Conservation (phyloP, 2,329 filamentous ascomycete species). For the Blastomyces percursus region DNA sequence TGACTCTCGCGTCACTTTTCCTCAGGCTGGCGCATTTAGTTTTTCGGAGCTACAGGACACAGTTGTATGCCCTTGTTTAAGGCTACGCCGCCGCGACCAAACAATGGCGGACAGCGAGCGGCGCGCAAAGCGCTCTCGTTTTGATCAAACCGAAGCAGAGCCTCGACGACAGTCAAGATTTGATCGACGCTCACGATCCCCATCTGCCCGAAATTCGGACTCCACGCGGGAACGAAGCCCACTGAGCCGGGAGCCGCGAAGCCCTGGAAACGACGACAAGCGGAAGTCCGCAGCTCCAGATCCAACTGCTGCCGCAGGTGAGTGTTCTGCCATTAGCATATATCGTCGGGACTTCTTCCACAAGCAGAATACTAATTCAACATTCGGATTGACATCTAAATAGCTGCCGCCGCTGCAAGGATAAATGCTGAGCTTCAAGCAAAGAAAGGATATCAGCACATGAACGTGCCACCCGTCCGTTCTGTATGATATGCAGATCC, state of each 20-base stretch:
- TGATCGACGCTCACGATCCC: constrained; percentile 83
- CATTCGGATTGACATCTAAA: constrained; percentile 17
- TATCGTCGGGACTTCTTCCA: constrained; percentile 1
- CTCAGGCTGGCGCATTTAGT: background rate
- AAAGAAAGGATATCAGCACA: constrained; percentile 81
- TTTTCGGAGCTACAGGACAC: background rate
- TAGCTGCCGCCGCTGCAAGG: constrained; percentile 76
- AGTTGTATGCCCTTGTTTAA: background rate
- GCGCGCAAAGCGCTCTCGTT: constrained; percentile 75
- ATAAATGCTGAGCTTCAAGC: constrained; percentile 76
- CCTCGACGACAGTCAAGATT: constrained; percentile 68
- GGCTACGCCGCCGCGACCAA: background rate
- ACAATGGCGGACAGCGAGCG: constrained; percentile 56
- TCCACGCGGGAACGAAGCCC: constrained; percentile 71
- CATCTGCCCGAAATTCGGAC: constrained; percentile 56
- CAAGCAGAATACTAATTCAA: constrained; percentile 8
- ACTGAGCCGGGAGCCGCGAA: constrained; percentile 44
- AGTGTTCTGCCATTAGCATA: constrained; percentile 12
- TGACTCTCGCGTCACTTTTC: background rate
- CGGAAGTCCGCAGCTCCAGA: constrained; percentile 48
- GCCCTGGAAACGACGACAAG: constrained; percentile 35
- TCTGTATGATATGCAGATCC: constrained; percentile 36
- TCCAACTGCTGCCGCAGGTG: constrained; percentile 63
- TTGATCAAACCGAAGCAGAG: constrained; percentile 82
- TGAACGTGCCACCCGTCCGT: constrained; percentile 73